Conservation (phyloP, 2,329 filamentous ascomycete genomes). For the Diaporthe batatas region DNA sequence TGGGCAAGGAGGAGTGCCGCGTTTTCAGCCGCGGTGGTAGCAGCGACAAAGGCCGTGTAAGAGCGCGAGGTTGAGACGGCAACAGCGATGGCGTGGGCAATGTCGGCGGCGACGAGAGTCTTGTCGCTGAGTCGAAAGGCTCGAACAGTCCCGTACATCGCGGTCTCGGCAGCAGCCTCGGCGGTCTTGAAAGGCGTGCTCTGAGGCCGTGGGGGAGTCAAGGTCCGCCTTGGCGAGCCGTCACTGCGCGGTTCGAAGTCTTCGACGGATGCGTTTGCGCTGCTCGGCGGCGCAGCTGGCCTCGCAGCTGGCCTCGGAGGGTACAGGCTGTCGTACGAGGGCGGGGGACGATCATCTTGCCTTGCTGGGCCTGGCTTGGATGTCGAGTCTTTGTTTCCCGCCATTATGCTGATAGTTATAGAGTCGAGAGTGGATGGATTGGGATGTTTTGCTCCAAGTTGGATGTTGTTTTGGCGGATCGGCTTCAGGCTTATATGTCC, state of each 20-base stretch:
- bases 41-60: slow-evolving; percentile 13
- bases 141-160: background rate
- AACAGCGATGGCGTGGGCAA: background rate
- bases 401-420: too few relatives aligned
- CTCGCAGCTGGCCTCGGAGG: background rate
- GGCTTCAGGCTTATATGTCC: too few relatives aligned
- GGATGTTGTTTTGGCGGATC: too few relatives aligned
- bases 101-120: background rate
- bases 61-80: slow-evolving; percentile 13
- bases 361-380: background rate
- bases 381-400: slow-evolving; percentile 5
- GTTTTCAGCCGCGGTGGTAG: background rate
- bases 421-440: too few relatives aligned
- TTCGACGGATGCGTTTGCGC: background rate
- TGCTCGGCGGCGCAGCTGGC: too few relatives aligned
- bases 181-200: background rate
- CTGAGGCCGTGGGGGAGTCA: background rate
- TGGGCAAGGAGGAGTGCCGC: background rate
- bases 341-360: background rate
- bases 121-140: background rate
- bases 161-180: background rate
- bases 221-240: background rate
- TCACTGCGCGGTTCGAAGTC: background rate
- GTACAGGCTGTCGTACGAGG: slow-evolving; percentile 11
- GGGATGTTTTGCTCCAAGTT: too few relatives aligned